These are phyloP conservation scores for Ichthyophthirius multifiliis DNA, from an alignment of 169 alveolate genomes.

Conservation along the genomic window DNA sequence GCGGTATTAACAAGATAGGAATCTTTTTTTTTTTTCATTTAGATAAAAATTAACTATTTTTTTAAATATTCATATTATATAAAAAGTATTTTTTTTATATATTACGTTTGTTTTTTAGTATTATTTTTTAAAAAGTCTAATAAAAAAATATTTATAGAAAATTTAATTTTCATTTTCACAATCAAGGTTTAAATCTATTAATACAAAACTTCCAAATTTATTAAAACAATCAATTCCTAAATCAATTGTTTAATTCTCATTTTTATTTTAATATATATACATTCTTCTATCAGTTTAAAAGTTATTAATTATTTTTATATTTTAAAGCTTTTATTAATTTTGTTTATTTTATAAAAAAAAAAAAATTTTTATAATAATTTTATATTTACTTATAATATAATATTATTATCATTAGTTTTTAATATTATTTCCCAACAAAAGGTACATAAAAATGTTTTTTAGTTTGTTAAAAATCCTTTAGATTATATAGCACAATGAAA, in stretches of 20 bases:
- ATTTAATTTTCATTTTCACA: not conserved
- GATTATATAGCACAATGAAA: not conserved
- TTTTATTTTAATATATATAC: not conserved
- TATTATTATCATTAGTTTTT: not conserved
- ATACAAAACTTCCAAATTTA: not conserved
- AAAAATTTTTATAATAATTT: not conserved
- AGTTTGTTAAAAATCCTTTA: not conserved
- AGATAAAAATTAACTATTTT: too few species aligned
- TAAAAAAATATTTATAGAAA: not conserved
- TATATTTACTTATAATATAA: not conserved
- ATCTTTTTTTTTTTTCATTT: not conserved
- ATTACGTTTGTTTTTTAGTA: too few species aligned
- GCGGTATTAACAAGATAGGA: too few species aligned
- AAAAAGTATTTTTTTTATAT: too few species aligned
- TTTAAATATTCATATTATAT: too few species aligned
- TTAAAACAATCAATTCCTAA: not conserved
- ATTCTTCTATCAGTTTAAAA: conserved; percentile 7
- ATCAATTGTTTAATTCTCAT: not conserved
- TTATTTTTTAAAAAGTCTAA: too few species aligned
- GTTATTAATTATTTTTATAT: not conserved
- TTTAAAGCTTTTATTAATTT: not conserved
- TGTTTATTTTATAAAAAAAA: not conserved
- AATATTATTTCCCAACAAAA: conserved; percentile 14
- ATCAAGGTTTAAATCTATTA: not conserved
- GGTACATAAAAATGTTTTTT: not conserved